Conservation (phyloP, 495 filamentous ascomycete species). For the Astrocystis sublimbata region DNA sequence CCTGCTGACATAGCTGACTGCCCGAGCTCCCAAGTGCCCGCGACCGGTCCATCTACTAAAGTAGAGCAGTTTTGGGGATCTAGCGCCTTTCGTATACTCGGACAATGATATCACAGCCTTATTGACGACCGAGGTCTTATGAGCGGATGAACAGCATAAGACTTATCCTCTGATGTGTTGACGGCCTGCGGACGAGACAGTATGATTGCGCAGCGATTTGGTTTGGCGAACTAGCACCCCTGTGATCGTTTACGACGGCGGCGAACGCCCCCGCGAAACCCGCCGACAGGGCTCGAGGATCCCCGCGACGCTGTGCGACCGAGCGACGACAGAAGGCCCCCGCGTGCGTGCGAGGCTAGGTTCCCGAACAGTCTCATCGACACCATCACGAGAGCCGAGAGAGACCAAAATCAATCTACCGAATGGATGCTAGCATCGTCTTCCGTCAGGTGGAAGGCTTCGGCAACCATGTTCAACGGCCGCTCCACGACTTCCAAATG, state of each 20-base stretch:
- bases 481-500: conserved; percentile 32
- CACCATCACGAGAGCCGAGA: conserved; percentile 5
- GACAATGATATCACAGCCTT: conserved; percentile 6
- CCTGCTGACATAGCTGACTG: conserved; percentile 2
- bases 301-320: conserved; percentile 16
- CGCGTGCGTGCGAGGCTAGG: conserved; percentile 1
- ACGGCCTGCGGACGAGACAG: not conserved
- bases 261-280: conserved; percentile 2
- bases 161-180: not conserved
- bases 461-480: conserved; percentile 44
- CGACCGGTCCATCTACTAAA: conserved; percentile 1
- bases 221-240: conserved; percentile 5
- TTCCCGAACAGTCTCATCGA: not conserved
- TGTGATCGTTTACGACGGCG: not conserved
- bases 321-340: not conserved
- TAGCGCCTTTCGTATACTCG: not conserved
- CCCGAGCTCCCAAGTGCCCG: not conserved
- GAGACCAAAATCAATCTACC: conserved; percentile 6
- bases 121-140: not conserved
- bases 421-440: conserved; percentile 54
- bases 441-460: conserved; percentile 50
- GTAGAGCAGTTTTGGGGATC: conserved; percentile 7
- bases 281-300: conserved; percentile 5
- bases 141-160: conserved; percentile 1
- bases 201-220: conserved; percentile 6